These are phyloP conservation scores for Glycyrrhiza uralensis DNA, from an alignment of 306 rosid species.

Conservation along the genomic window DNA sequence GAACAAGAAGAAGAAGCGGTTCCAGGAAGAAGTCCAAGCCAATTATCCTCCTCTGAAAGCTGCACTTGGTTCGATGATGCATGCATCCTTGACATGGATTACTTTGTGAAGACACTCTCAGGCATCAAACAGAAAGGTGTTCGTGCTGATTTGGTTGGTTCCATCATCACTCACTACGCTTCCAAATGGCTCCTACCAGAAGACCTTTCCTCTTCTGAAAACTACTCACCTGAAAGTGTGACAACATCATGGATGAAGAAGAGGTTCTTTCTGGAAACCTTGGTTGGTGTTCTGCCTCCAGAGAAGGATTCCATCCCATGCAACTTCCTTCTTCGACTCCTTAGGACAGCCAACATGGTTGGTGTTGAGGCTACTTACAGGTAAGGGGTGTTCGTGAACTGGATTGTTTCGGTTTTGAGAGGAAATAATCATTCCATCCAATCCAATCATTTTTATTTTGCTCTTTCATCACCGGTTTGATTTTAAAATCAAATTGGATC, in stretches of 20 bases:
- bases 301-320: constrained; percentile 85
- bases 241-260: constrained; percentile 81
- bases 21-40: constrained; percentile 37
- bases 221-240: constrained; percentile 55
- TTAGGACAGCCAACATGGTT: constrained; percentile 80
- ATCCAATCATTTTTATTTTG: no score
- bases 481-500: no score
- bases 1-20: constrained; percentile 33
- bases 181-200: constrained; percentile 97
- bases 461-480: no score
- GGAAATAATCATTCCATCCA: no score
- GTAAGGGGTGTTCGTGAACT: no score
- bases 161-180: constrained; percentile 85
- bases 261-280: constrained; percentile 83
- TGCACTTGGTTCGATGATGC: constrained; percentile 73
- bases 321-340: constrained; percentile 79
- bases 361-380: constrained; percentile 56
- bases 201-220: constrained; percentile 48
- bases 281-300: constrained; percentile 79
- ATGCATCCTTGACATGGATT: constrained; percentile 88
- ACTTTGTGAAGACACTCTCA: constrained; percentile 82
- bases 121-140: constrained; percentile 84
- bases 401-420: no score
- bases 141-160: constrained; percentile 68
- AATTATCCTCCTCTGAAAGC: constrained; percentile 38